Conservation (phyloP, 2,329 filamentous ascomycete genomes). For the Cytospora chrysosperma region DNA sequence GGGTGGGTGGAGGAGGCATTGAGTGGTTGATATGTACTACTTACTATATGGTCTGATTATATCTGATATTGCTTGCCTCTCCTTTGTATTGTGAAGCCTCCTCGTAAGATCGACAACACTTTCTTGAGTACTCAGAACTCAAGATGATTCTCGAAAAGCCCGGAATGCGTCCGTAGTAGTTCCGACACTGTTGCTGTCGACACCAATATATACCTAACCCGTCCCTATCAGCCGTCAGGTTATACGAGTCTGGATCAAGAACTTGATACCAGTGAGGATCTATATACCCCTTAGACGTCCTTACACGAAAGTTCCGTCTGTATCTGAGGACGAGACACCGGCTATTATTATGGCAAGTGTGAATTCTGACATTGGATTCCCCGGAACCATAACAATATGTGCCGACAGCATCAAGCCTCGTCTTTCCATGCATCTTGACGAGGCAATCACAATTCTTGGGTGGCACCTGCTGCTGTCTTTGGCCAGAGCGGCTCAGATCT, state of each 20-base stretch:
- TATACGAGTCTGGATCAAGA: neutral
- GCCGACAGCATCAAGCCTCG: neutral
- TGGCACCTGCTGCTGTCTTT: neutral
- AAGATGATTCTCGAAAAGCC: neutral
- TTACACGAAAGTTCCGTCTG: accelerated
- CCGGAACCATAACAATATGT: neutral
- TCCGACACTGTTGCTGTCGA: neutral
- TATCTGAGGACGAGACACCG: conserved; percentile 4
- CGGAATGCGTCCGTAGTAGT: conserved; percentile 1
- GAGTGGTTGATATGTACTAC: no score
- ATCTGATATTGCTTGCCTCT: neutral
- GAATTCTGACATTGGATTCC: neutral
- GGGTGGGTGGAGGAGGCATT: no score
- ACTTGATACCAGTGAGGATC: neutral
- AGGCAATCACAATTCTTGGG: neutral
- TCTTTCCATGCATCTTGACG: neutral
- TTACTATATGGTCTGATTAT: no score
- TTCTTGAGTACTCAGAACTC: neutral
- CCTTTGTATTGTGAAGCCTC: neutral
- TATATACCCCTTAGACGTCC: neutral
- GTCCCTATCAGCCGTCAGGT: neutral
- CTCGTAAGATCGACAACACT: neutral
- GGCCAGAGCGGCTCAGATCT: neutral
- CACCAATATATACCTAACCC: conserved; percentile 7
- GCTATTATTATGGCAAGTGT: neutral